Conservation (phyloP, 805 yeast genomes). For the Cyberlindnera amylophila region DNA sequence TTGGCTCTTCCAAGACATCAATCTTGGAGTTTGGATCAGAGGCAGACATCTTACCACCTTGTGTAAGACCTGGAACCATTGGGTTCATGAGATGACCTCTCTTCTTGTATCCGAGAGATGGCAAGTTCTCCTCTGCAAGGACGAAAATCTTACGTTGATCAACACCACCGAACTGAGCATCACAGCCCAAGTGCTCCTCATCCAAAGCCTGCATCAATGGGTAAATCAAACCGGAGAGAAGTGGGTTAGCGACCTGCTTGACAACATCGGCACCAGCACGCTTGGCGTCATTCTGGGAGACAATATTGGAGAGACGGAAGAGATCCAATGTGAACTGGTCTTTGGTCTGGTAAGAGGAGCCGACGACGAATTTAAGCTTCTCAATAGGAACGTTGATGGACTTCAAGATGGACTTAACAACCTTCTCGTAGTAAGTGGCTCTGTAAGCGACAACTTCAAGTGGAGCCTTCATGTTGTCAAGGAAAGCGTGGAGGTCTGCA, state of each 20-base stretch:
- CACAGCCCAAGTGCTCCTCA: constrained; percentile 83
- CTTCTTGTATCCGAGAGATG: constrained; percentile 85
- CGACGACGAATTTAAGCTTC: constrained; percentile 75
- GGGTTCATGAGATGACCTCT: constrained; percentile 98
- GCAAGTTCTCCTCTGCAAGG: constrained; percentile 92
- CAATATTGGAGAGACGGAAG: constrained; percentile 78
- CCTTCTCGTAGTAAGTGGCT: constrained; percentile 81
- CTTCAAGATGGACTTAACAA: constrained; percentile 79
- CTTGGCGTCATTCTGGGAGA: constrained; percentile 92
- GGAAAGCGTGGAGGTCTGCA: constrained; percentile 95
- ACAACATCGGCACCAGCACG: constrained; percentile 99
- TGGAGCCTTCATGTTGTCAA: constrained; percentile 98
- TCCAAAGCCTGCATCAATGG: constrained; percentile 99
- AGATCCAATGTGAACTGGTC: constrained; percentile 84
- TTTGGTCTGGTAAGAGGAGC: constrained; percentile 83
- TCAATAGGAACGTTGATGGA: constrained; percentile 92
- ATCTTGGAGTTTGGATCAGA: constrained; percentile 98
- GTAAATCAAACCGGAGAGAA: constrained; percentile 88
- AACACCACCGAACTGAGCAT: constrained; percentile 97
- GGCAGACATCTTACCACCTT: constrained; percentile 98
- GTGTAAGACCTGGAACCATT: constrained; percentile 96
- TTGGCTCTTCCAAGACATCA: constrained; percentile 87
- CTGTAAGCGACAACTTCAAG: constrained; percentile 85
- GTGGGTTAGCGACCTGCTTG: constrained; percentile 92
- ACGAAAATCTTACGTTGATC: constrained; percentile 98